A percentile compares a stretch with the other conserved stretches of the same genome.
Evolutionary conservation across 768 basidiomycete species (phyloP).

Genomic region (Kwoniella dejecticola): DNA sequence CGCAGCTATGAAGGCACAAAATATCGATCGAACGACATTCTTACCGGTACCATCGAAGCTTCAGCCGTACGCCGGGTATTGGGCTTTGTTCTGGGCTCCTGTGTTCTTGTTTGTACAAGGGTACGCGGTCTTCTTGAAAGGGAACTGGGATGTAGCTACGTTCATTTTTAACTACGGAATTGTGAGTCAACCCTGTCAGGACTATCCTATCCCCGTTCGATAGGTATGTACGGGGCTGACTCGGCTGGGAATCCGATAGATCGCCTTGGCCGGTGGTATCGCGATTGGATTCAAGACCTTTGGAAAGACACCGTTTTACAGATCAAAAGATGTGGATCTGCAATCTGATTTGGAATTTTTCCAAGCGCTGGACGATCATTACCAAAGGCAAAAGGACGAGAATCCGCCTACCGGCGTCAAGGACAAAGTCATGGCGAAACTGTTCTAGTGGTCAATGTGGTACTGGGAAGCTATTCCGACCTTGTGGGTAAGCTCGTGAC

Average conservation of each 20-base stretch:
- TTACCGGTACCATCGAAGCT: constrained; percentile 1
- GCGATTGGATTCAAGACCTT: constrained; percentile 35
- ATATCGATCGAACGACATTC: constrained; percentile 19
- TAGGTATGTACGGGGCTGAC: too few relatives aligned
- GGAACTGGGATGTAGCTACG: constrained; percentile 21
- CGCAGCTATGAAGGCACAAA: constrained; percentile 35
- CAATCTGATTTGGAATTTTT: constrained; percentile 30
- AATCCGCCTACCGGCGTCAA: constrained; percentile 13
- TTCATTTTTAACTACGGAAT: constrained; percentile 30
- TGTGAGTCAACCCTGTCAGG: too few relatives aligned
- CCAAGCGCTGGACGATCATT: constrained; percentile 21
- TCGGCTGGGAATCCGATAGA: too few relatives aligned
- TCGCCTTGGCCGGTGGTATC: constrained; percentile 23
- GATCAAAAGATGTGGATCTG: constrained; percentile 28
- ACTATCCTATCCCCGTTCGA: too few relatives aligned
- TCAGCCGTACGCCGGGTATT: constrained; percentile 26
- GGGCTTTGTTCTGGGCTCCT: constrained; percentile 23
- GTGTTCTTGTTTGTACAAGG: constrained; percentile 19
- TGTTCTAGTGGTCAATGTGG: too few relatives aligned
- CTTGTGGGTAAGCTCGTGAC: too few relatives aligned
- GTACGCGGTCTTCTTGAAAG: constrained; percentile 29
- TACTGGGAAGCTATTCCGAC: too few relatives aligned
- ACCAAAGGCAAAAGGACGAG: constrained; percentile 26
- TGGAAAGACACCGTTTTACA: constrained; percentile 20
- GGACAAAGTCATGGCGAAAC: constrained; percentile 31